These are phyloP conservation scores for Yamadazyma sp. DNA, from an alignment of 805 yeast species.

Conservation along the genomic window DNA sequence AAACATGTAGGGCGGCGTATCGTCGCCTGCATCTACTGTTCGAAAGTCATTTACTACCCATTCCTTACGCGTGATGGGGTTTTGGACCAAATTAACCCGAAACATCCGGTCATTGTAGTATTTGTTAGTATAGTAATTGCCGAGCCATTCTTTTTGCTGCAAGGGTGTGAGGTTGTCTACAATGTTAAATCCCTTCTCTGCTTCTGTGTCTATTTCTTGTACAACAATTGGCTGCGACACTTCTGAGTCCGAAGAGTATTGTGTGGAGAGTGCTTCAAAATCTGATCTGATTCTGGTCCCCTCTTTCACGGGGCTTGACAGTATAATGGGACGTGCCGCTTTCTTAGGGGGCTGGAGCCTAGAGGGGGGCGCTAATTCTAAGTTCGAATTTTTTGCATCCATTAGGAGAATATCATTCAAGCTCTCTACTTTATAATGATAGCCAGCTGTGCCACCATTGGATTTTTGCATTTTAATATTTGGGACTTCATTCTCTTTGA, in stretches of 20 bases:
- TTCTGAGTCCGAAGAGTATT: slow-evolving; percentile 16
- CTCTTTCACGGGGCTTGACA: slow-evolving; percentile 10
- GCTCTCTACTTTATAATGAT: not conserved
- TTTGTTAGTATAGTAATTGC: slow-evolving; percentile 24
- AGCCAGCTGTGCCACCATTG: not conserved
- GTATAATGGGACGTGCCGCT: not conserved
- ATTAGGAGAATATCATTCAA: not conserved
- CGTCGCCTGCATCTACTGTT: slow-evolving; percentile 11
- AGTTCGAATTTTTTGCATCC: slow-evolving; percentile 1
- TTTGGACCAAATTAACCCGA: slow-evolving; percentile 24
- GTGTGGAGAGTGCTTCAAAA: slow-evolving; percentile 12
- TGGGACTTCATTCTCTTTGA: slow-evolving; percentile 8
- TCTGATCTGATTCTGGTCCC: slow-evolving; percentile 2
- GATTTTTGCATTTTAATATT: not conserved
- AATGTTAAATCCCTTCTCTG: slow-evolving; percentile 5
- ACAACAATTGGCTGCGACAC: slow-evolving; percentile 1
- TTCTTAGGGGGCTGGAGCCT: slow-evolving; percentile 2
- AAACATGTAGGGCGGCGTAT: slow-evolving; percentile 17
- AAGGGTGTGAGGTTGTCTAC: slow-evolving; percentile 26
- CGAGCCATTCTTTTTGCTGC: slow-evolving; percentile 31
- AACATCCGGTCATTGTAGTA: slow-evolving; percentile 20
- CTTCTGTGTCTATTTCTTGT: no score
- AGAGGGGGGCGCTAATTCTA: not conserved
- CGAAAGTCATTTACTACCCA: slow-evolving; percentile 41
- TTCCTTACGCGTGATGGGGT: slow-evolving; percentile 36